These are phyloP conservation scores for Saccharomycopsis crataegensis DNA, from an alignment of 1,139 yeast genomes.

Conservation along the genomic window DNA sequence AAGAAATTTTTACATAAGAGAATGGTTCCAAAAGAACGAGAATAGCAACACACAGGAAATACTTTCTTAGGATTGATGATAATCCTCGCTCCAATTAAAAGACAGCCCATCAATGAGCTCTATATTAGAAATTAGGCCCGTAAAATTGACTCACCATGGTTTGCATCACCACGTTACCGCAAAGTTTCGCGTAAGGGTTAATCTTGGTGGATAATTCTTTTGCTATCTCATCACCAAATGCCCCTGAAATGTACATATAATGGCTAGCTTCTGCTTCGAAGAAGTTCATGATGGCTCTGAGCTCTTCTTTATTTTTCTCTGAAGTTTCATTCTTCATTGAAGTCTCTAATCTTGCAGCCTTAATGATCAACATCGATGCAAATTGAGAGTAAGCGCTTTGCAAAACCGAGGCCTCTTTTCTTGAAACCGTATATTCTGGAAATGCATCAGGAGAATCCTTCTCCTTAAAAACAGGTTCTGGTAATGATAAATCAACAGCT, in stretches of 20 bases:
- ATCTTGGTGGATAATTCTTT: slow-evolving; percentile 5
- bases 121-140: too few relatives aligned
- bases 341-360: slow-evolving; percentile 12
- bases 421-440: slow-evolving; percentile 7
- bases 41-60: too few relatives aligned
- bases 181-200: slow-evolving; percentile 18
- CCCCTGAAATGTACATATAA: slow-evolving; percentile 14
- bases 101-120: too few relatives aligned
- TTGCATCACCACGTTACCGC: slow-evolving; percentile 18
- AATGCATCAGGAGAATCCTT: not conserved
- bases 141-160: not conserved
- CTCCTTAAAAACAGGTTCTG: not conserved
- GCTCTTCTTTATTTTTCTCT: not conserved
- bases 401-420: slow-evolving; percentile 8
- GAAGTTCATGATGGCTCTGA: not conserved
- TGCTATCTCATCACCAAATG: slow-evolving; percentile 13
- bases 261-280: slow-evolving; percentile 16
- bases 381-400: slow-evolving; percentile 15
- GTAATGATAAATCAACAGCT: slow-evolving; percentile 9
- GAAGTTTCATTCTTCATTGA: not conserved
- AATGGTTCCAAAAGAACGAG: too few relatives aligned
- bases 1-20: too few relatives aligned
- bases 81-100: too few relatives aligned
- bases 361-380: slow-evolving; percentile 5
- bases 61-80: too few relatives aligned